Evolutionary conservation across 768 basidiomycete genomes (phyloP), one percentile per base, ranked within the genome.

Genomic region (Pholiota molesta): DNA sequence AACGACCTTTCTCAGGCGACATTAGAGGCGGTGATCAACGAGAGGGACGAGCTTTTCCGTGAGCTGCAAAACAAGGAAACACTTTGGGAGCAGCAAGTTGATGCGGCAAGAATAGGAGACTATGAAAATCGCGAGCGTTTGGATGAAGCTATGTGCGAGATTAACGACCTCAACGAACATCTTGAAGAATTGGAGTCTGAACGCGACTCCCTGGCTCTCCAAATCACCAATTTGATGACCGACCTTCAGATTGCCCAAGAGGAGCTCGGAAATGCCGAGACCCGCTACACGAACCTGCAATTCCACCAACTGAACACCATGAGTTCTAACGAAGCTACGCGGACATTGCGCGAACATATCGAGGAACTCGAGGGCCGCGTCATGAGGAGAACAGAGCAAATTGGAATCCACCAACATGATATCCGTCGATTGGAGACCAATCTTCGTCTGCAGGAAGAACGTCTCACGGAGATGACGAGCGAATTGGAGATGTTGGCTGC

Each of bases 371-470:
- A 94, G 65, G 74, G 69, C 13, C 85, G 90, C 8, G 81, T 94
- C 28, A 66, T 81, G 63, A 78, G 90, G 49, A 79, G 87, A 40
- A 91, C 86, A 3, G 87, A 92, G 65, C 89, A 91, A 69, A 87
- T 94, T 65, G 88, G 86, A 11, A 80, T 90, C 55, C 89, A 90
- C 59, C 91, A 92, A 62, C 90, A 93, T 66, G 92, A 94, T 63
- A 89, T 89, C 65, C 82, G 83, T 65, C 84, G 90, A 37, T 75
- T 94, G 39, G 92, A 92, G 73, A 87, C 86, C 59, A 94, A 94
- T 65, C 70, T 89, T 55, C 79, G 81, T 59, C 75, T 94, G 35
- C 87, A 91, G 59, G 92, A 94, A 71, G 92, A 94, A 28, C 81
- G 90, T 7, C 73, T 92, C 40, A 72, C 71, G 2, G 92, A 94